phyloP scores from a whole-genome alignment of 768 basidiomycete genomes.

The Podaxis sp. region DNA sequence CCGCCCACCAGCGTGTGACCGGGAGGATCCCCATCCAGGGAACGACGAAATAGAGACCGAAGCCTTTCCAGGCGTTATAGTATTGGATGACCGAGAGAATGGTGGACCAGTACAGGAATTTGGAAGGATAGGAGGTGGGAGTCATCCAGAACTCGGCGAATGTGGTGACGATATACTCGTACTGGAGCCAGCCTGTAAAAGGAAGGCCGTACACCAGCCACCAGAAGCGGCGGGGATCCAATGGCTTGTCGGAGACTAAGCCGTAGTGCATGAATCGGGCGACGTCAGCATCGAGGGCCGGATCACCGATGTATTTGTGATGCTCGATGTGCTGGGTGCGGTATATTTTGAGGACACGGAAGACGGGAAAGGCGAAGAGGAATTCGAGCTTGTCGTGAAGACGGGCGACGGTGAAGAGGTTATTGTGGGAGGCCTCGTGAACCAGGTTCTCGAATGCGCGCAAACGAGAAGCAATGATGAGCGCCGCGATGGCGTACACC shows the following conservation, averaged over 20 bases:
- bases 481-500: neutral
- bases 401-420: slow-evolving; percentile 5
- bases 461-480: slow-evolving; percentile 7
- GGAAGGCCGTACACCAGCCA: slow-evolving; percentile 11
- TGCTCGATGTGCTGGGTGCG: slow-evolving; percentile 8
- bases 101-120: slow-evolving; percentile 3
- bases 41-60: slow-evolving; percentile 9
- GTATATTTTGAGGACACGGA: slow-evolving; percentile 9
- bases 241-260: slow-evolving; percentile 4
- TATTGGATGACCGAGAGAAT: neutral
- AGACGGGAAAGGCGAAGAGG: slow-evolving; percentile 8
- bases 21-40: slow-evolving; percentile 8
- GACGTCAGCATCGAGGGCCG: slow-evolving; percentile 5
- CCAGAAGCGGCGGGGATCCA: slow-evolving; percentile 1
- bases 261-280: slow-evolving; percentile 9
- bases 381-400: slow-evolving; percentile 9
- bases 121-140: slow-evolving; percentile 4
- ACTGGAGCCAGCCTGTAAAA: slow-evolving; percentile 4
- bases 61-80: neutral
- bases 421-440: slow-evolving; percentile 8
- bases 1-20: slow-evolving; percentile 5
- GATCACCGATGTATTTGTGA: slow-evolving; percentile 10
- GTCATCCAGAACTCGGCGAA: slow-evolving; percentile 11
- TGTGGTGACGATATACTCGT: slow-evolving; percentile 4
- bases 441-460: slow-evolving; percentile 11